Conservation (phyloP, 768 basidiomycete genomes). For the Auriscalpium vulgare region DNA sequence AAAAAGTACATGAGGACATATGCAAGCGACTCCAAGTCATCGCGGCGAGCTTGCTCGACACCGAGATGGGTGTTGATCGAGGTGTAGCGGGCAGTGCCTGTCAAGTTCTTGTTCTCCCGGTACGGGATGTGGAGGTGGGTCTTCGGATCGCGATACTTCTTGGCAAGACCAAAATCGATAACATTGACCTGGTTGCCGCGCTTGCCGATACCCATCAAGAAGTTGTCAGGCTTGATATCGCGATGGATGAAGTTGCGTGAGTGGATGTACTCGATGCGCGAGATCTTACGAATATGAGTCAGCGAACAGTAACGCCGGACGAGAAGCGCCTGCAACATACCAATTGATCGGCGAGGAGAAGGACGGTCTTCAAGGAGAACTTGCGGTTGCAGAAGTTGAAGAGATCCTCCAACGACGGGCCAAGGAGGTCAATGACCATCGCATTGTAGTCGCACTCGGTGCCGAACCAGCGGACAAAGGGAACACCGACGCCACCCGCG, state of each 20-base stretch:
- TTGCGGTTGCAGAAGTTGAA: slow-evolving; percentile 98
- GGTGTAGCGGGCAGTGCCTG: slow-evolving; percentile 97
- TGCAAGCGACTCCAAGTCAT: slow-evolving; percentile 96
- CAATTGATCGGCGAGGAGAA: slow-evolving; percentile 93
- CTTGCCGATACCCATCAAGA: slow-evolving; percentile 99
- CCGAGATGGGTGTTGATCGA: slow-evolving; percentile 99
- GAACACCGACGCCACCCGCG: slow-evolving; percentile 97
- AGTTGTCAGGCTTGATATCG: slow-evolving; percentile 99
- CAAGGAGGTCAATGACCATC: slow-evolving; percentile 96
- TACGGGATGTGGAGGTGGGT: slow-evolving; percentile 99
- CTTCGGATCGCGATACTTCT: slow-evolving; percentile 99
- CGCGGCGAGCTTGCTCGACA: slow-evolving; percentile 95
- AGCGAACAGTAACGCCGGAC: background rate
- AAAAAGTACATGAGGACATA: slow-evolving; percentile 99
- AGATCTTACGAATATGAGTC: slow-evolving; percentile 52
- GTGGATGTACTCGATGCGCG: slow-evolving; percentile 98
- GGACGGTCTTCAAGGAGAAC: slow-evolving; percentile 93
- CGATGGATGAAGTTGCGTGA: slow-evolving; percentile 97
- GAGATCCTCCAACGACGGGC: slow-evolving; percentile 83
- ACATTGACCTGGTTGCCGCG: slow-evolving; percentile 99
- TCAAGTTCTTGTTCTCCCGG: slow-evolving; percentile 99
- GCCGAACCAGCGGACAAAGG: slow-evolving; percentile 93
- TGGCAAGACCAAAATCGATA: slow-evolving; percentile 95
- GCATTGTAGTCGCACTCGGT: slow-evolving; percentile 99
- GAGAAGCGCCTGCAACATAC: slow-evolving; percentile 34